Evolutionary conservation across 2,329 filamentous ascomycete species (phyloP), one percentile per base, ranked within the genome.

Genomic region (Lithohypha guttulata): DNA sequence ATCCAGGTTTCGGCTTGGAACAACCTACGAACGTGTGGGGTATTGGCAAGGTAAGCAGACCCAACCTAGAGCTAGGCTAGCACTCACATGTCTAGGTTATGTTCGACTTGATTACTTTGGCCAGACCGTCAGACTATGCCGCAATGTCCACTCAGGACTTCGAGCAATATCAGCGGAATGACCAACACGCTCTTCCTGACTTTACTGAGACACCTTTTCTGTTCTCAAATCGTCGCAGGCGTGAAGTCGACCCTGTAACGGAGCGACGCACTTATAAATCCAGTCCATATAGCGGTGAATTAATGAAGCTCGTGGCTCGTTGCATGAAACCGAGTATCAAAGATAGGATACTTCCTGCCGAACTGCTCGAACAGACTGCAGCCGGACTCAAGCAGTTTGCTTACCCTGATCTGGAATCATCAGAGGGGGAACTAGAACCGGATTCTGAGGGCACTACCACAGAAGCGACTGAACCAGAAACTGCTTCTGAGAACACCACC

Each of bases 341-440:
- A 11, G 31, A 34, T 8, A 45, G 33, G 41, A 46, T 11, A 39
- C 35, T 29, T 19, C 39, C n/a, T 18, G 33, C 22, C 28, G 35
- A 21, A 37, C 37, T 26, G 31, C 38, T 15, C 18, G 9, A 3
- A 5, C 13, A 18, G 15, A 37, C 23, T 5, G 6, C 11, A 37
- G 14, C 5, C 11, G 15, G 11, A 21, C 22, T 20, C 15, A 7
- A 10, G 25, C 15, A 15, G 9, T 28, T 7, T 28, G 15, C 11
- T 13, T 9, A 13, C 14, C 26, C 4, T 4, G 9, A 10, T n/a
- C n/a, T n/a, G n/a, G n/a, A n/a, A n/a, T n/a, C n/a, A n/a, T n/a
- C n/a, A n/a, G n/a, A n/a, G n/a, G n/a, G n/a, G n/a, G n/a, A n/a
- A n/a, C n/a, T n/a, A n/a, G n/a, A n/a, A n/a, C n/a, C n/a, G n/a